Base-by-base conservation (phyloP, 148 eudicot species). In the Rhododendron molle region DNA sequence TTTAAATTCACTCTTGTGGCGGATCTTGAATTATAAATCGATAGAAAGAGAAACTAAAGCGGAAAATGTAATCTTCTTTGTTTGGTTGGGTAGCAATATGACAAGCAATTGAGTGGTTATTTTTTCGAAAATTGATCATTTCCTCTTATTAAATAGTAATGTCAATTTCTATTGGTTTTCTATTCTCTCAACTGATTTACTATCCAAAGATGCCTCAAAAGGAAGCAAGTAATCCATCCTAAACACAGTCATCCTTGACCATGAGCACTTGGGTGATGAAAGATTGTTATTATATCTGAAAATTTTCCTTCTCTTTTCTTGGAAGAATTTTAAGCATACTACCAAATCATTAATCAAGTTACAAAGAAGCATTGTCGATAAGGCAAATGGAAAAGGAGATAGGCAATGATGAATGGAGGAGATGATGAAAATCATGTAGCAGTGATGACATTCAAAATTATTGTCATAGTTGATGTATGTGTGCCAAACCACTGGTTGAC, bases 61-160 rank as follows among this genome's bases (percentile, higher is more conserved):
- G 34, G 12, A 10, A 65, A 28, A 10, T 26, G 14, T 60, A 10
- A 26, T 26, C 32, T 67, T 28, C 73, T 67, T 67, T 26, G 14
- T 26, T 67, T 67, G 73, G 73, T 67, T 67, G 73, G 73, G 73
- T 26, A 62, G 69, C 69, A 62, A 62, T n/a, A 67, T 67, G 73
- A 67, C 14, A 67, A 11, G 34, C 3, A 67, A 10, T 26, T 4
- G 6, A 26, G 28, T 67, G 34, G 73, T 67, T 26, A 26, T 11
- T 67, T 67, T 10, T 67, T 3, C 10, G 8, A 26, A 28, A 67
- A 67, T n/a, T 26, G 10, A 67, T n/a, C 11, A n/a, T 65, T 67
- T 67, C 34, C 73, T 10, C 28, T 10, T n/a, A 1, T 16, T 23
- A 60, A 20, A 21, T 60, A 60, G 28, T 60, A 7, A 60, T n/a